A percentile compares a stretch with the other conserved stretches of the same genome.
Evolutionary conservation across 177 flowering plant species (phyloP).

Genomic region (Vitis hybrid): DNA sequence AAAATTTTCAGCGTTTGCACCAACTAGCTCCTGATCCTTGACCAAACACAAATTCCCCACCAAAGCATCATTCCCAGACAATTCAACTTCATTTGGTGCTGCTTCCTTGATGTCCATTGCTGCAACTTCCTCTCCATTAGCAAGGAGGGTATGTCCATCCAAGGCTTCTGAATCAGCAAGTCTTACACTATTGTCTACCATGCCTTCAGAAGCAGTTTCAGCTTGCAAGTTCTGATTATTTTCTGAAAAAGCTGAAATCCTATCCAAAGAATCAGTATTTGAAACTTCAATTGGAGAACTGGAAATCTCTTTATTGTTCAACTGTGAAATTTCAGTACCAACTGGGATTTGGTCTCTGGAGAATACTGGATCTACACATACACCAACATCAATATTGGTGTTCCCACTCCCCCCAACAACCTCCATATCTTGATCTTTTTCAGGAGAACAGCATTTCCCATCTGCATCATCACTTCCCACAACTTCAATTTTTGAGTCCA

Average conservation of each 20-base stretch:
- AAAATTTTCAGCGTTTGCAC: not conserved
- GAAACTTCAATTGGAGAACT: constrained; percentile 5
- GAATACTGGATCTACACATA: constrained; percentile 16
- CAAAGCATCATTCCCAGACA: constrained; percentile 4
- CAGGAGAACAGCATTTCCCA: not conserved
- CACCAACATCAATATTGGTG: not conserved
- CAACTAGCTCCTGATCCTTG: not conserved
- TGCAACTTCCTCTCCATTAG: constrained; percentile 9
- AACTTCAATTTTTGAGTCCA: not conserved
- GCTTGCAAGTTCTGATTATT: constrained; percentile 3
- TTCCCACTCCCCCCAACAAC: not conserved
- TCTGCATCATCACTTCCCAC: not conserved
- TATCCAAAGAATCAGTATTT: not conserved
- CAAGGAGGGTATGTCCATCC: not conserved
- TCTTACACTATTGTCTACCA: not conserved
- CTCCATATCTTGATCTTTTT: not conserved
- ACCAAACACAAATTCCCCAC: not conserved
- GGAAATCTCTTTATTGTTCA: constrained; percentile 3
- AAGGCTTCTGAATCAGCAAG: constrained; percentile 8
- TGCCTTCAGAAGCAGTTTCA: constrained; percentile 1
- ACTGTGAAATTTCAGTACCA: constrained; percentile 10
- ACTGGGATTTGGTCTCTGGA: not conserved
- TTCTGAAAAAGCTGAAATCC: constrained; percentile 4
- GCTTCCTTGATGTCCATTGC: constrained; percentile 12
- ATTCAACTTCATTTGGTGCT: constrained; percentile 1